phyloP scores from a whole-genome alignment of 2,329 filamentous ascomycete genomes.

The Fusarium guadeloupense region DNA sequence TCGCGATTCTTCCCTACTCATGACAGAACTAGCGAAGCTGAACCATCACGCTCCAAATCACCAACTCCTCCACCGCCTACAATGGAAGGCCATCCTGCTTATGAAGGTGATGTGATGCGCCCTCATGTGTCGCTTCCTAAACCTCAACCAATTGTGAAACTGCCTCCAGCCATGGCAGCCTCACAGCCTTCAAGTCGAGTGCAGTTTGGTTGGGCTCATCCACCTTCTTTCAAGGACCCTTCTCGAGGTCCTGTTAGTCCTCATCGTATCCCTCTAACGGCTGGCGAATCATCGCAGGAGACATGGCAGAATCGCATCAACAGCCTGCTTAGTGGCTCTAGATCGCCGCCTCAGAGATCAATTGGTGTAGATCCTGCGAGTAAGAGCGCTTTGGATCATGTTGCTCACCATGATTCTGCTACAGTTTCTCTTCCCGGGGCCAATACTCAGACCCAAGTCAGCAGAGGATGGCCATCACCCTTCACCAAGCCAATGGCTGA shows the following conservation, averaged over 20 bases:
- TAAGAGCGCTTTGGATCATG: slow-evolving; percentile 71
- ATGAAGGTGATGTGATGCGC: slow-evolving; percentile 70
- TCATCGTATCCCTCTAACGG: slow-evolving; percentile 35
- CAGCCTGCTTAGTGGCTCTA: slow-evolving; percentile 75
- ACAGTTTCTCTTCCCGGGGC: slow-evolving; percentile 73
- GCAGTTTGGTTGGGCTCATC: slow-evolving; percentile 50
- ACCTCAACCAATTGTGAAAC: slow-evolving; percentile 78
- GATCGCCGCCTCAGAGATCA: slow-evolving; percentile 65
- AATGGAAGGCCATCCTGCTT: slow-evolving; percentile 75
- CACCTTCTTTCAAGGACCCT: slow-evolving; percentile 46
- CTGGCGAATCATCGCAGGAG: slow-evolving; percentile 51
- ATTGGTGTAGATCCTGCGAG: slow-evolving; percentile 74
- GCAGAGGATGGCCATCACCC: slow-evolving; percentile 55
- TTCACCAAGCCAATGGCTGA: slow-evolving; percentile 77
- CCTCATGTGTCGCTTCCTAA: slow-evolving; percentile 76
- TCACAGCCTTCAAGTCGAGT: slow-evolving; percentile 39
- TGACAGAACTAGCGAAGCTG: slow-evolving; percentile 50
- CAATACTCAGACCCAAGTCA: slow-evolving; percentile 36
- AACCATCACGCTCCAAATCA: slow-evolving; percentile 60
- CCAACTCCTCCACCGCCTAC: slow-evolving; percentile 78
- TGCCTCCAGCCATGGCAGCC: slow-evolving; percentile 67
- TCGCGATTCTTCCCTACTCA: slow-evolving; percentile 71
- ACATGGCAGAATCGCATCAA: slow-evolving; percentile 89
- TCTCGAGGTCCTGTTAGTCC: slow-evolving; percentile 36
- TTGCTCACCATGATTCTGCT: slow-evolving; percentile 59